phyloP scores from a whole-genome alignment of 2,329 filamentous ascomycete genomes.

The Dactylellina leptospora region DNA sequence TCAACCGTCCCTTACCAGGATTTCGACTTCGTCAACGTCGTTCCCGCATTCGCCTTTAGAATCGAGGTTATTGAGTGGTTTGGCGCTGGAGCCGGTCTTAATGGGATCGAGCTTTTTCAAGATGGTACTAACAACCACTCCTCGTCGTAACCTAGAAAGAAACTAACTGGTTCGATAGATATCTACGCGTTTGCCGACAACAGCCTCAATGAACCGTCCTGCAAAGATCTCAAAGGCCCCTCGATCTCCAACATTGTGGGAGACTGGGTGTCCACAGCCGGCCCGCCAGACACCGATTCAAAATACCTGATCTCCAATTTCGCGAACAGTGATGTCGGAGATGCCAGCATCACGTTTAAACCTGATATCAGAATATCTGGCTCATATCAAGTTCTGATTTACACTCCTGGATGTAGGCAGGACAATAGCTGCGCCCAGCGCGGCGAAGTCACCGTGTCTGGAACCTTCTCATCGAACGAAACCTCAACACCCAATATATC shows the following conservation, averaged over 20 bases:
- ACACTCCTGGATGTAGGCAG: conserved; percentile 87
- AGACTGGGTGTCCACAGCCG: conserved; percentile 72
- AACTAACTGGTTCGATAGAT: conserved; percentile 62
- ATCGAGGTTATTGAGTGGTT: conserved; percentile 89
- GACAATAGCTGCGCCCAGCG: conserved; percentile 79
- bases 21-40: conserved; percentile 85
- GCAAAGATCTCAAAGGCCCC: conserved; percentile 71
- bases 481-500: conserved; percentile 62
- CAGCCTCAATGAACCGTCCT: conserved; percentile 86
- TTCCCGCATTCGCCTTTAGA: conserved; percentile 87
- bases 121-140: conserved; percentile 65
- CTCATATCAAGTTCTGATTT: conserved; percentile 89
- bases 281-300: conserved; percentile 65
- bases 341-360: conserved; percentile 74
- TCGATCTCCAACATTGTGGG: conserved; percentile 76
- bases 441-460: conserved; percentile 83
- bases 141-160: background rate
- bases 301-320: conserved; percentile 79
- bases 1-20: conserved; percentile 76
- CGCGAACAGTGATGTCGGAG: conserved; percentile 67
- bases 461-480: conserved; percentile 68
- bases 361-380: conserved; percentile 89
- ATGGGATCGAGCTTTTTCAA: conserved; percentile 86
- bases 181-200: conserved; percentile 86
- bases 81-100: conserved; percentile 81